Conservation (phyloP, 2,329 filamentous ascomycete species). For the Coniochaeta hoffmannii region DNA sequence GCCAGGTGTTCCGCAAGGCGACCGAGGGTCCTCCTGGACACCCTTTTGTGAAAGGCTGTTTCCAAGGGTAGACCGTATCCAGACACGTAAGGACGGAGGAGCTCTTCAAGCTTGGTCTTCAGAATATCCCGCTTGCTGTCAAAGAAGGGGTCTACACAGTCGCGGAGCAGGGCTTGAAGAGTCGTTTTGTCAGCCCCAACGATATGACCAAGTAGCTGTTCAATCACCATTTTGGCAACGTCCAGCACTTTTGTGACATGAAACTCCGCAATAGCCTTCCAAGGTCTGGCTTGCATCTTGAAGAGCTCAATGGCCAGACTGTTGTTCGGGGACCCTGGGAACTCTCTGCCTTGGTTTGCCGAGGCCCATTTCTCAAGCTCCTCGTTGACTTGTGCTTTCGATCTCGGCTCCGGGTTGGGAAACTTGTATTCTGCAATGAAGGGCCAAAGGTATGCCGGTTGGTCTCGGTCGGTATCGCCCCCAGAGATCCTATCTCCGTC, state of each 20-base stretch:
- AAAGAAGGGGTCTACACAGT: constrained; percentile 13
- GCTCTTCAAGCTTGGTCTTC: constrained; percentile 27
- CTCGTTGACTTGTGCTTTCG: constrained; percentile 9
- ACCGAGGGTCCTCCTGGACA: constrained; percentile 9
- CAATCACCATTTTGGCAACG: constrained; percentile 26
- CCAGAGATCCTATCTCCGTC: neutral
- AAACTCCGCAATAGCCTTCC: constrained; percentile 26
- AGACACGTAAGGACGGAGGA: constrained; percentile 26
- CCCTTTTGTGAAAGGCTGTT: constrained; percentile 18
- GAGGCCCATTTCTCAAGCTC: constrained; percentile 25
- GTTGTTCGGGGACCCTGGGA: constrained; percentile 29
- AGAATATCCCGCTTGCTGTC: constrained; percentile 17
- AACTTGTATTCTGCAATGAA: neutral
- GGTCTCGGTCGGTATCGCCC: neutral
- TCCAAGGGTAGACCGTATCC: constrained; percentile 26
- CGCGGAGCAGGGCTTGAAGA: constrained; percentile 13
- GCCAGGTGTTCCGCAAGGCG: constrained; percentile 2
- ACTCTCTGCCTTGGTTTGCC: constrained; percentile 30
- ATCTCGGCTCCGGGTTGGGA: neutral
- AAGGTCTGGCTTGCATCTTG: constrained; percentile 27
- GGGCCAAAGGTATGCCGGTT: neutral
- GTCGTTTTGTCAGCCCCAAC: constrained; percentile 18
- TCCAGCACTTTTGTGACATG: constrained; percentile 25
- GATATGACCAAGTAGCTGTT: constrained; percentile 26
- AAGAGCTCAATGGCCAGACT: constrained; percentile 31